Conservation (phyloP, 2,329 filamentous ascomycete species). For the Colletotrichum sp. region DNA sequence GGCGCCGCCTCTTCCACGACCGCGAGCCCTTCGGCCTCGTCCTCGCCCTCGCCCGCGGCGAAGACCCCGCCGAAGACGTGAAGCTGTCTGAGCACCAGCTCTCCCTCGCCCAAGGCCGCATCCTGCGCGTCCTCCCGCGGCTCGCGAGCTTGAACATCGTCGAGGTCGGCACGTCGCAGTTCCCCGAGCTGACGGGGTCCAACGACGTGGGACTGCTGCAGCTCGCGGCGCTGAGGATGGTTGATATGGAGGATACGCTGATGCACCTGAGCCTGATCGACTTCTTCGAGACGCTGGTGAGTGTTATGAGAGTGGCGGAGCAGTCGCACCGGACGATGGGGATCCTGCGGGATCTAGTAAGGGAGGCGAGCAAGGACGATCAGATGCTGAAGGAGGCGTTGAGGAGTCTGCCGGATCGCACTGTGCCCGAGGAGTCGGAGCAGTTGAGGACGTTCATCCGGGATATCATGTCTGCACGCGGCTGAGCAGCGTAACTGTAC, state of each 20-base stretch:
- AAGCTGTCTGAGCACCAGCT: slow-evolving; percentile 39
- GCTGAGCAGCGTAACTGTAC: not conserved
- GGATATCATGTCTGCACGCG: slow-evolving; percentile 38
- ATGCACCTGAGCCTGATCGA: slow-evolving; percentile 58
- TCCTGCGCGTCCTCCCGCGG: slow-evolving; percentile 56
- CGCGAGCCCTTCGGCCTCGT: slow-evolving; percentile 50
- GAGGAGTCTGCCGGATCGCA: slow-evolving; percentile 49
- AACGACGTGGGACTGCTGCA: slow-evolving; percentile 48
- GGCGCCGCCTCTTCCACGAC: slow-evolving; percentile 57
- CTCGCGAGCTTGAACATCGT: slow-evolving; percentile 52
- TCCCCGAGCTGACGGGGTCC: slow-evolving; percentile 34
- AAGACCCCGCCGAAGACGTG: slow-evolving; percentile 29
- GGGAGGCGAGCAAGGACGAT: slow-evolving; percentile 44
- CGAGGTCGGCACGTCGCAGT: slow-evolving; percentile 40
- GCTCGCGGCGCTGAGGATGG: slow-evolving; percentile 57
- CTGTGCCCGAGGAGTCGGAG: slow-evolving; percentile 56
- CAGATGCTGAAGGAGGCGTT: slow-evolving; percentile 42
- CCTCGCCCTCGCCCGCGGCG: slow-evolving; percentile 38
- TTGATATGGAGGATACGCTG: slow-evolving; percentile 52
- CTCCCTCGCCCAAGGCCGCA: slow-evolving; percentile 56
- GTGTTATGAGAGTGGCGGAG: slow-evolving; percentile 48
- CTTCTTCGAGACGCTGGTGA: slow-evolving; percentile 57
- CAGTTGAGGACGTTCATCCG: slow-evolving; percentile 49
- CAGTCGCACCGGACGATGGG: slow-evolving; percentile 29
- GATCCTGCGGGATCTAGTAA: slow-evolving; percentile 41